Evolutionary conservation across 1,284 basidiomycete genomes (phyloP), one percentile per base, ranked within the genome.

Genomic region (Chondrostereum purpureum): DNA sequence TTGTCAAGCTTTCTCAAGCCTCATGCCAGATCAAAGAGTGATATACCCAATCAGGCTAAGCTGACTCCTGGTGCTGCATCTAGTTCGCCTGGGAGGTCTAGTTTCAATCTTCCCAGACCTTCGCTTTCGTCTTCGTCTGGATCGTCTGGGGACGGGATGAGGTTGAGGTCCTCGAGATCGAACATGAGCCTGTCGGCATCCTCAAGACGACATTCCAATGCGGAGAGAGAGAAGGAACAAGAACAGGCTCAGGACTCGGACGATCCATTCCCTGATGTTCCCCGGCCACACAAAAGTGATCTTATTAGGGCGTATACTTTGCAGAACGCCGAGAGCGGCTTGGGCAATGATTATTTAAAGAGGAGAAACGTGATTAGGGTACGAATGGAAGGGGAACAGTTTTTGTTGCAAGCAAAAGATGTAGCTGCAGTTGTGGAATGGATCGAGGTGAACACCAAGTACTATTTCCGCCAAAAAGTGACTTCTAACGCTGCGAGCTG

Each of bases 321-420:
- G 55, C 92, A 97, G 61, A 66, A 86, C 48, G 92, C 92, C 13
- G 94, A 98, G 69, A 88, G 85, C 49, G 95, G 95, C 17, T 66
- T 98, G 12, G 96, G 92, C 16, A 94, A 91, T 44, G 95, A 99
- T 65, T 99, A 99, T 65, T 52, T 83, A 55, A 99, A 99, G 74
- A 75, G 92, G 51, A 87, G 83, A 67, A 91, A 98, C 63, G 93
- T 98, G 31, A 92, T 99, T n/a, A 77, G 95, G 19, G 80, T 98
- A 23, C 70, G 96, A 46, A 73, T 92, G 55, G 92, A 95, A 61
- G 94, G 94, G 11, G 91, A 99, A 70, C 95, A 99, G 69, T 99
- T 99, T 65, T 69, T 99, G 59, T 61, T 99, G 51, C 96, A 99
- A 67, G 90, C 91, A 2, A 80, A 78, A 44, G 87, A 90, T 60